Evolutionary conservation across 495 filamentous ascomycete species (phyloP).

Genomic region (Collariella sp.): DNA sequence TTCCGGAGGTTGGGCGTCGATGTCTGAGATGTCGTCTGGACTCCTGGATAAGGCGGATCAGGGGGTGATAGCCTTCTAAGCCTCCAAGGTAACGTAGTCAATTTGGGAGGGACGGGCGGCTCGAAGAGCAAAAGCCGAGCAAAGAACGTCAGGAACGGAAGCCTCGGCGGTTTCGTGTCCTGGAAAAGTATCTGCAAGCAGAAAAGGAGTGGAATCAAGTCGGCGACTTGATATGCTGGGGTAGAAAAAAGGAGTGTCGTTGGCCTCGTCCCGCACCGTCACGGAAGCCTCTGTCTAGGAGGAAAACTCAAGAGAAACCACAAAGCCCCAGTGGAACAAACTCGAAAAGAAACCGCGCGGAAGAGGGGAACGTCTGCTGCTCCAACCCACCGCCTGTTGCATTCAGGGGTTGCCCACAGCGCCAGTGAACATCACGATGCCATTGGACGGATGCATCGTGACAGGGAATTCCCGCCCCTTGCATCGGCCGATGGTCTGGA

Average conservation of each 20-base stretch:
- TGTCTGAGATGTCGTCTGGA: conserved; percentile 26
- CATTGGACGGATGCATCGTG: conserved; percentile 18
- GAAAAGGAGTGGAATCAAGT: conserved; percentile 8
- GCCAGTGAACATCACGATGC: conserved; percentile 8
- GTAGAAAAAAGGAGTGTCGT: conserved; percentile 16
- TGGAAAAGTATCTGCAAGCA: not conserved
- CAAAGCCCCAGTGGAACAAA: not conserved
- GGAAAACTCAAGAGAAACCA: conserved; percentile 4
- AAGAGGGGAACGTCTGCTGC: conserved; percentile 2
- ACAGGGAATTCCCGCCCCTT: conserved; percentile 6
- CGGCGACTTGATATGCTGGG: not conserved
- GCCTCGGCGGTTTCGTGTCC: conserved; percentile 9
- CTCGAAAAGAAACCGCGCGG: not conserved
- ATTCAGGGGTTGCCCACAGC: conserved; percentile 21
- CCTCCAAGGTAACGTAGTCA: conserved; percentile 18
- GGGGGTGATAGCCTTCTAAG: conserved; percentile 10
- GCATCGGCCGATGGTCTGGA: not conserved
- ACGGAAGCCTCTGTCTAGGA: not conserved
- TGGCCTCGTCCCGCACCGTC: conserved; percentile 1
- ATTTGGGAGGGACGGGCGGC: conserved; percentile 21
- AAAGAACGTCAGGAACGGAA: conserved; percentile 7
- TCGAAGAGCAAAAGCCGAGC: conserved; percentile 13
- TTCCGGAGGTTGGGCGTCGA: conserved; percentile 4
- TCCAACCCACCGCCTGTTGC: conserved; percentile 9
- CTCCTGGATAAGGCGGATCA: conserved; percentile 21